Conservation (phyloP, 305 asterid genomes). For the Fraxinus paxiana region DNA sequence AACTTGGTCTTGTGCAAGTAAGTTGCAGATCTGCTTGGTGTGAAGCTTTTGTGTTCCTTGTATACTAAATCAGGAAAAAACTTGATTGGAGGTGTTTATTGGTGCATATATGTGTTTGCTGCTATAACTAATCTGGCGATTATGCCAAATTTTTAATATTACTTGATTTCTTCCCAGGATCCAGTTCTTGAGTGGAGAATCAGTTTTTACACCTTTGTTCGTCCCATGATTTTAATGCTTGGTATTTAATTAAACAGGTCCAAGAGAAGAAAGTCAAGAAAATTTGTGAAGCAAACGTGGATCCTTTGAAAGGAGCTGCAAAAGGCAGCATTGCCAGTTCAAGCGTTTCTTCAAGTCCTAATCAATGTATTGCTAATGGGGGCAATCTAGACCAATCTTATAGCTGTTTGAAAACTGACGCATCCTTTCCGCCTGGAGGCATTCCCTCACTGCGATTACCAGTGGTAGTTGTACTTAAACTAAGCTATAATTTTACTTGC, state of each 20-base stretch:
- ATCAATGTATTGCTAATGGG: conserved; percentile 62
- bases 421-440: conserved; percentile 63
- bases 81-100: conserved; percentile 6
- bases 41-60: conserved; percentile 10
- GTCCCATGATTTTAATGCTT: not conserved
- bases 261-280: conserved; percentile 94
- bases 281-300: conserved; percentile 67
- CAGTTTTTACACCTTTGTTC: not conserved
- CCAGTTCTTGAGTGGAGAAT: not conserved
- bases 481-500: conserved; percentile 28
- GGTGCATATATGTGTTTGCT: not conserved
- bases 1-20: not conserved
- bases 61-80: conserved; percentile 8
- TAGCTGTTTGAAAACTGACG: conserved; percentile 52
- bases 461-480: conserved; percentile 80
- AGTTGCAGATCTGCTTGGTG: conserved; percentile 6
- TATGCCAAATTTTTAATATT: not conserved
- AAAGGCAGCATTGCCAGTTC: conserved; percentile 65
- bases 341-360: conserved; percentile 57
- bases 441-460: conserved; percentile 71
- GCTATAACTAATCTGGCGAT: conserved; percentile 4
- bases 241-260: conserved; percentile 49
- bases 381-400: conserved; percentile 46
- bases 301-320: conserved; percentile 60
- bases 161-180: not conserved